Evolutionary conservation across 2,329 filamentous ascomycete genomes (phyloP).

Genomic region (Penicillium decumbens): DNA sequence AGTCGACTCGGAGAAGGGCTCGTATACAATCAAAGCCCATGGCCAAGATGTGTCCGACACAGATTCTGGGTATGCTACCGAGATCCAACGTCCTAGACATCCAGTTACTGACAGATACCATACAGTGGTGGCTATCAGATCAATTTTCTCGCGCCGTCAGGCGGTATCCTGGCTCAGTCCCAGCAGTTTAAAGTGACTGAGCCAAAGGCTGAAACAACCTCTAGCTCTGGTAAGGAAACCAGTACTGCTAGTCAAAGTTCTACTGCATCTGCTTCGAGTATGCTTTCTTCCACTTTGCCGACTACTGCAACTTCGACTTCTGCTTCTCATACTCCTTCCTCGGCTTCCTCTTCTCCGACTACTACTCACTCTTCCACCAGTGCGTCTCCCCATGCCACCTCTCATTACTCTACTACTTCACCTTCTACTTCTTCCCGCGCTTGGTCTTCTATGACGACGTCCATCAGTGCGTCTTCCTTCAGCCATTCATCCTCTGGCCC

Average conservation of each 20-base stretch:
- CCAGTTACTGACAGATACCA: not conserved
- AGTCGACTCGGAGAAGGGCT: constrained; percentile 34
- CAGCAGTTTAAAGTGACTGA: constrained; percentile 30
- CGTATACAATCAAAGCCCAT: constrained; percentile 36
- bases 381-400: constrained; percentile 16
- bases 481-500: too few species aligned
- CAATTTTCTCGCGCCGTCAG: constrained; percentile 39
- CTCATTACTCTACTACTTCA: constrained; percentile 11
- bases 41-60: constrained; percentile 20
- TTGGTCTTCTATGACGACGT: constrained; percentile 18
- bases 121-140: constrained; percentile 39
- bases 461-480: constrained; percentile 18
- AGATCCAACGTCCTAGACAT: not conserved
- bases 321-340: constrained; percentile 18
- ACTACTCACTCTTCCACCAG: constrained; percentile 22
- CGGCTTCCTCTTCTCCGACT: constrained; percentile 18
- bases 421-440: constrained; percentile 16
- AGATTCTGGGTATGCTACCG: constrained; percentile 24
- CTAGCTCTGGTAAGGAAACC: constrained; percentile 25
- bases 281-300: constrained; percentile 18
- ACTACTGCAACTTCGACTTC: constrained; percentile 15
- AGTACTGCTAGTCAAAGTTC: constrained; percentile 25
- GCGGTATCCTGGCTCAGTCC: constrained; percentile 44
- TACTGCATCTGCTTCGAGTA: constrained; percentile 17
- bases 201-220: constrained; percentile 13